A percentile compares a stretch with the other conserved stretches of the same genome.
These are phyloP conservation scores for Calonectria ilicicola DNA, from an alignment of 2,329 filamentous ascomycete genomes.

Conservation along the genomic window DNA sequence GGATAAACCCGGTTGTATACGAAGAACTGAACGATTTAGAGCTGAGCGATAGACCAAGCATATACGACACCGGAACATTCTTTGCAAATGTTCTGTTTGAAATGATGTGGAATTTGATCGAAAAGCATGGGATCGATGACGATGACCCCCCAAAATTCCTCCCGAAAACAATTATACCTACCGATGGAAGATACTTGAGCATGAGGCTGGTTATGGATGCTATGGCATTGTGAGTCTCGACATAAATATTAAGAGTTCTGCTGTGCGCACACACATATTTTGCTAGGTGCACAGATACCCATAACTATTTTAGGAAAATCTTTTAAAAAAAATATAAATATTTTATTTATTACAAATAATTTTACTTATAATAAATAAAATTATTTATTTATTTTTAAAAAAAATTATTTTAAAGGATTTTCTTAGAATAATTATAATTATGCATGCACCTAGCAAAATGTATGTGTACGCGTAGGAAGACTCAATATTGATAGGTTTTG, in stretches of 20 bases:
- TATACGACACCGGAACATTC: background rate
- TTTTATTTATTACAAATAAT: too few species aligned
- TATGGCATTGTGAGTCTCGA: background rate
- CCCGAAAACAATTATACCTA: background rate
- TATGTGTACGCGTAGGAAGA: background rate
- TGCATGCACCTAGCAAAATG: too few species aligned
- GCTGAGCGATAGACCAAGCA: background rate
- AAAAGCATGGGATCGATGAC: background rate
- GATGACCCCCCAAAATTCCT: background rate
- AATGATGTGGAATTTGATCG: background rate
- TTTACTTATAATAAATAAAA: too few species aligned
- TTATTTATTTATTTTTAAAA: too few species aligned
- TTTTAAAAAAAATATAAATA: too few species aligned
- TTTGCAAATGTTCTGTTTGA: background rate
- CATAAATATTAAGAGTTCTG: too few species aligned
- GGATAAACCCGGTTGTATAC: background rate
- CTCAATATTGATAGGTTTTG: background rate
- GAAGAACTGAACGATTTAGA: background rate
- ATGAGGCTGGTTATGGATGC: background rate
- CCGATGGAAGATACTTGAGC: background rate
- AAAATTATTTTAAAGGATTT: too few species aligned
- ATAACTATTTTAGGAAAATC: too few species aligned
- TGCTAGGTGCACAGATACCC: too few species aligned
- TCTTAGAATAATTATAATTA: too few species aligned
- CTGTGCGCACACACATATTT: too few species aligned